Percentiles rank a stretch among this genome's conserved stretches.
Conservation (phyloP, 140 eudicot genomes). For the Senecio squalidus region DNA sequence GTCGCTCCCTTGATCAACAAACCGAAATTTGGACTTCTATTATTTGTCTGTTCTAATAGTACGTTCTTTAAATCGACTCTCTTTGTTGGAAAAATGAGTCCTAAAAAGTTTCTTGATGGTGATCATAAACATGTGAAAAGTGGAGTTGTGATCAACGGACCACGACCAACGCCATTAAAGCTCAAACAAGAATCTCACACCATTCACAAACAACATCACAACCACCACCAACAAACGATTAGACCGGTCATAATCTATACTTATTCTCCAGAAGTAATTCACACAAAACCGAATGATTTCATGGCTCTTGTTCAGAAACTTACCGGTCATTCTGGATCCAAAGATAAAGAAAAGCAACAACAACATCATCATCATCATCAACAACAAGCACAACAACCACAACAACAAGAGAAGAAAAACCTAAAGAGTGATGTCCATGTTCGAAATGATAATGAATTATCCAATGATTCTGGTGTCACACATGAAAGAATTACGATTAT, state of each 20-base stretch:
- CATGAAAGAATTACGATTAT: constrained; percentile 7
- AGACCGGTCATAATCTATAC: constrained; percentile 63
- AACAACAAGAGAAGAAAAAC: constrained; percentile 10
- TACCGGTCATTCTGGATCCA: constrained; percentile 42
- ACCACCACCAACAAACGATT: not conserved
- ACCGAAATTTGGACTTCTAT: not conserved
- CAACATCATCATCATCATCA: too few relatives aligned
- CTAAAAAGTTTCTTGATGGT: constrained; percentile 13
- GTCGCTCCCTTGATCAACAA: not conserved
- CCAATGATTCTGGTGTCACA: constrained; percentile 13
- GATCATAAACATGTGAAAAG: constrained; percentile 23
- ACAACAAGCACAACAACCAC: too few relatives aligned
- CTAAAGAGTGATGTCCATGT: constrained; percentile 9
- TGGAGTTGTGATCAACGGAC: constrained; percentile 34
- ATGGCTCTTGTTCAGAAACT: constrained; percentile 80
- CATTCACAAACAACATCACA: constrained; percentile 26
- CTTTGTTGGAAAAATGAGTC: constrained; percentile 34
- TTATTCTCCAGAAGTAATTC: constrained; percentile 66
- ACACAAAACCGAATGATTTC: constrained; percentile 58
- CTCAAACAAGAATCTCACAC: constrained; percentile 38
- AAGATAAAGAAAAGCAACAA: not conserved
- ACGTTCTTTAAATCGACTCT: too few relatives aligned
- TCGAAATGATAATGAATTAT: not conserved
- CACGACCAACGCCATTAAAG: constrained; percentile 48
- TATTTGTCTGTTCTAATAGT: not conserved